Conservation (phyloP, 1,139 yeast species). For the Pichia sp. region DNA sequence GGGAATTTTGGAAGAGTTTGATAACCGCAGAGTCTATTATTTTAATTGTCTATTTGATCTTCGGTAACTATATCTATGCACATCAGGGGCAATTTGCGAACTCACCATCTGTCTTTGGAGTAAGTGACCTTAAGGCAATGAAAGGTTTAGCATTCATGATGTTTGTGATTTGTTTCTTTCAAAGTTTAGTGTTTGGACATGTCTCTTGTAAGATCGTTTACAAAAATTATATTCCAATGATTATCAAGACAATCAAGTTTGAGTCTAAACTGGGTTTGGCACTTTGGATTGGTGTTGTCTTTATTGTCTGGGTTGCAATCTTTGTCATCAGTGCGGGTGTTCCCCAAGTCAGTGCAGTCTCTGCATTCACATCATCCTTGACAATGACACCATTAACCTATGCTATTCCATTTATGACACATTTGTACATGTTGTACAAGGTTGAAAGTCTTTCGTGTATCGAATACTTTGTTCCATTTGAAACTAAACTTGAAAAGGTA, state of each 20-base stretch:
- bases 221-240: constrained; percentile 36
- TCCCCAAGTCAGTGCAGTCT: constrained; percentile 48
- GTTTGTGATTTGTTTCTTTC: constrained; percentile 39
- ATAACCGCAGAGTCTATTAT: constrained; percentile 39
- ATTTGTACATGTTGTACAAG: constrained; percentile 12
- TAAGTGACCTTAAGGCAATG: constrained; percentile 36
- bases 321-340: constrained; percentile 51
- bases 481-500: not conserved
- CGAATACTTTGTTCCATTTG: constrained; percentile 8
- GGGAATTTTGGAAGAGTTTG: constrained; percentile 46
- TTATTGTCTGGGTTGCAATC: constrained; percentile 41
- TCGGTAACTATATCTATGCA: constrained; percentile 40
- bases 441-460: constrained; percentile 5
- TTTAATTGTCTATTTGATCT: constrained; percentile 37
- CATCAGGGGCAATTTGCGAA: constrained; percentile 43
- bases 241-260: constrained; percentile 35
- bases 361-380: constrained; percentile 51
- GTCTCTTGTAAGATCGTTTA: constrained; percentile 42
- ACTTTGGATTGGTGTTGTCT: constrained; percentile 36
- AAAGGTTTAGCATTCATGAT: constrained; percentile 39
- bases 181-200: constrained; percentile 43
- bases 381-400: constrained; percentile 46
- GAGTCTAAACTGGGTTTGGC: constrained; percentile 34
- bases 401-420: constrained; percentile 42
- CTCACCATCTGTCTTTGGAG: constrained; percentile 44